Evolutionary conservation across 208 protist genomes (phyloP).

Genomic region (Acanthamoeba culbertsoni): DNA sequence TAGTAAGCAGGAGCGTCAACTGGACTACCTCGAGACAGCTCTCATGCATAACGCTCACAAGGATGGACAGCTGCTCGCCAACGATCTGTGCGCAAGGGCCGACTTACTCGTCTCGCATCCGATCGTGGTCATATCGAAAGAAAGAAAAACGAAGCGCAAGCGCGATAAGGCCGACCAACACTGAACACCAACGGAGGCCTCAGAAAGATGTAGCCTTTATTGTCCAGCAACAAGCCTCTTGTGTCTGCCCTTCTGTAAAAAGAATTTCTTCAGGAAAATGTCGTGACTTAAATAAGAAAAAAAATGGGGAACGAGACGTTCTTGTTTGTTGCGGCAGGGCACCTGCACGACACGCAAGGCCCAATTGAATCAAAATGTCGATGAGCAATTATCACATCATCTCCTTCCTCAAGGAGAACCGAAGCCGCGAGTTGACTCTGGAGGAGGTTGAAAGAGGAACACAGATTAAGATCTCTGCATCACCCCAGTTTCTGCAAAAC

Average conservation of each 20-base stretch:
- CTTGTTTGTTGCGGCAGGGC: too few relatives aligned
- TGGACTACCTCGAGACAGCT: slow-evolving; percentile 22
- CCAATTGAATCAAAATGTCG: not conserved
- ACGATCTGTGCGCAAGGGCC: not conserved
- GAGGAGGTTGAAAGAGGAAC: slow-evolving; percentile 7
- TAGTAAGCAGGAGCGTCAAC: not conserved
- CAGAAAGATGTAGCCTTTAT: too few relatives aligned
- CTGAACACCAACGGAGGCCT: too few relatives aligned
- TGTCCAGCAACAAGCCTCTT: too few relatives aligned
- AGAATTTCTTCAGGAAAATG: too few relatives aligned
- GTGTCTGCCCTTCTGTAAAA: too few relatives aligned
- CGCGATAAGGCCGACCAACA: not conserved
- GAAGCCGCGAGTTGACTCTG: not conserved
- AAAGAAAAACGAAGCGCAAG: slow-evolving; percentile 60
- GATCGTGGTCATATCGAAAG: slow-evolving; percentile 59
- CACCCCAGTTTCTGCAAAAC: slow-evolving; percentile 16
- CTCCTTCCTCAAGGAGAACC: slow-evolving; percentile 32
- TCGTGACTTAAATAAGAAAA: not conserved
- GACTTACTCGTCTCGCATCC: slow-evolving; percentile 34
- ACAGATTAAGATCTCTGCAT: not conserved
- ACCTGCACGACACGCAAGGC: too few relatives aligned
- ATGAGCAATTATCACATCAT: not conserved
- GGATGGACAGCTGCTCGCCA: not conserved
- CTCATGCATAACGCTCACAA: not conserved
- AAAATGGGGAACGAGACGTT: not conserved